These are phyloP conservation scores for Salix viminalis DNA, from an alignment of 345 rosid species.

Conservation along the genomic window DNA sequence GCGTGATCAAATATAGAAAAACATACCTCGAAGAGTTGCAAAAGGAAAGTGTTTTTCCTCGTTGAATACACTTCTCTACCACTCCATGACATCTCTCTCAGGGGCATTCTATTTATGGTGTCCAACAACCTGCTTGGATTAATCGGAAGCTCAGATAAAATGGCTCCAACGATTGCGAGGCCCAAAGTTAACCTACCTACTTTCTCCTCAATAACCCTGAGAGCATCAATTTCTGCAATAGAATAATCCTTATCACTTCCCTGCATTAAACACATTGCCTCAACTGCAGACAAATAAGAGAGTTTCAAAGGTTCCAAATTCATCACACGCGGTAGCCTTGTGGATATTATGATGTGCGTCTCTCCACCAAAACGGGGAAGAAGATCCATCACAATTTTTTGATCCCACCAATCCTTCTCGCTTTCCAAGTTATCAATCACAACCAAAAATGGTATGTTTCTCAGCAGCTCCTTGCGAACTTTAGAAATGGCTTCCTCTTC, in stretches of 20 bases:
- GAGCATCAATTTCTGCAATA: constrained; percentile 59
- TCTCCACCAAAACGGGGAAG: constrained; percentile 95
- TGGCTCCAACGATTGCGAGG: constrained; percentile 73
- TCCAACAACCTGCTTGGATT: constrained; percentile 83
- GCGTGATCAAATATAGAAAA: constrained; percentile 94
- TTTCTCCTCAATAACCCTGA: constrained; percentile 78
- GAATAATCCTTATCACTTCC: constrained; percentile 61
- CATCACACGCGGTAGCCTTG: constrained; percentile 66
- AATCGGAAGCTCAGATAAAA: constrained; percentile 83
- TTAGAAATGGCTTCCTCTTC: constrained; percentile 76
- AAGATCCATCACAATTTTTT: constrained; percentile 84
- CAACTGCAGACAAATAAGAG: constrained; percentile 72
- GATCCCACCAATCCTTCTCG: constrained; percentile 98
- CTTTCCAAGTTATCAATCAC: constrained; percentile 88
- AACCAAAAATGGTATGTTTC: constrained; percentile 83
- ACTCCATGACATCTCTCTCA: constrained; percentile 57
- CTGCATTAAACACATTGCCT: constrained; percentile 85
- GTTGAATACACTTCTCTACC: constrained; percentile 44
- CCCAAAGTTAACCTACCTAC: constrained; percentile 74
- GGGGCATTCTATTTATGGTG: constrained; percentile 80
- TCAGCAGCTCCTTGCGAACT: constrained; percentile 78
- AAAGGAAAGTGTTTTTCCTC: constrained; percentile 54
- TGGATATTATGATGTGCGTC: constrained; percentile 83
- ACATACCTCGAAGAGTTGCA: constrained; percentile 90
- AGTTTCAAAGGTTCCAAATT: constrained; percentile 82